Percentiles rank a stretch among this genome's conserved stretches.
phyloP scores from a whole-genome alignment of 768 basidiomycete species.

The Trametes cubensis region DNA sequence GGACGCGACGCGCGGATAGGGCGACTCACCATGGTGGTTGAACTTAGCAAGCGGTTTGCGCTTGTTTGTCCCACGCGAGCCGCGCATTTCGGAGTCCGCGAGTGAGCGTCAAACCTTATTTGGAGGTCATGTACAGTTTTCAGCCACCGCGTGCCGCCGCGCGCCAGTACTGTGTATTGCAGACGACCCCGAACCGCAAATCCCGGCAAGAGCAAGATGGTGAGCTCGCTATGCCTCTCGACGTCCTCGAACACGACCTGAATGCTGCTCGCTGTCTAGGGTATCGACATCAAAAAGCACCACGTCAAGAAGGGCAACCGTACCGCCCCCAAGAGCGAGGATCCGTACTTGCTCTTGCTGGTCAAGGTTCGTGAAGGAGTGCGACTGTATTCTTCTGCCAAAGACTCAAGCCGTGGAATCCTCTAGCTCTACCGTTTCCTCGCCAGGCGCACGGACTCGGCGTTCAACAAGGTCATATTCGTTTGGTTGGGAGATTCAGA shows the following conservation, averaged over 20 bases:
- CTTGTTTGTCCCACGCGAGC: constrained; percentile 29
- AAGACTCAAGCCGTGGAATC: no score
- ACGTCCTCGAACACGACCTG: constrained; percentile 4
- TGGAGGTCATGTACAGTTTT: constrained; percentile 61
- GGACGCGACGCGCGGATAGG: constrained; percentile 15
- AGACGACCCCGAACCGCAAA: constrained; percentile 53
- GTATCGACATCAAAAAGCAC: constrained; percentile 94
- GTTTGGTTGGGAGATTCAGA: constrained; percentile 11
- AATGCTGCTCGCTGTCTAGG: constrained; percentile 47
- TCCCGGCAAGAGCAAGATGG: constrained; percentile 69
- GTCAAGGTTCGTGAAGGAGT: constrained; percentile 76
- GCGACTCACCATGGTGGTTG: constrained; percentile 69
- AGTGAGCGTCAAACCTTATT: constrained; percentile 39
- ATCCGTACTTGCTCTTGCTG: constrained; percentile 96
- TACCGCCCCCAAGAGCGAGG: constrained; percentile 96
- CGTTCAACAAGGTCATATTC: constrained; percentile 84
- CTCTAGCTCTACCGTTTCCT: constrained; percentile 96
- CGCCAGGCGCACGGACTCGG: constrained; percentile 92
- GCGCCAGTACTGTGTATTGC: constrained; percentile 11
- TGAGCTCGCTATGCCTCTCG: constrained; percentile 57
- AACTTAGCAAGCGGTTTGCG: constrained; percentile 32
- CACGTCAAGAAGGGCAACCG: constrained; percentile 99
- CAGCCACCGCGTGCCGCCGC: constrained; percentile 48
- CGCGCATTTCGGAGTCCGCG: constrained; percentile 31
- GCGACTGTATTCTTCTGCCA: no score